Base-by-base conservation (phyloP, 345 rosid genomes). In the Eucalyptus sp. region DNA sequence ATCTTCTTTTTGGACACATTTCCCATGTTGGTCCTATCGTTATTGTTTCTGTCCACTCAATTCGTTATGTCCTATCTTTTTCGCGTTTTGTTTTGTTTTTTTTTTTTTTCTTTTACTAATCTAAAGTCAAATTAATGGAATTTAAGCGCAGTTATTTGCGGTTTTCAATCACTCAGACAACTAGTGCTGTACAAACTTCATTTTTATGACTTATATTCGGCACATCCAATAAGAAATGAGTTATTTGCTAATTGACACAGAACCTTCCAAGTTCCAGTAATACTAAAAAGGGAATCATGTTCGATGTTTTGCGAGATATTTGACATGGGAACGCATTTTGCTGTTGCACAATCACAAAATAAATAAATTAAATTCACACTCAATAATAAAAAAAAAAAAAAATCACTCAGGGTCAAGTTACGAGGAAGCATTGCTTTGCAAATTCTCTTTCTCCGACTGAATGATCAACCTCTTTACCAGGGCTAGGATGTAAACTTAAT, bases 191-290 rank as follows among this genome's bases (percentile, higher is more conserved):
- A 13, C 6, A 62, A 62, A 12, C 33, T 27, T 62, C 4, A 27
- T 62, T 62, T 27, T 62, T 62, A 62, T 29, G 33, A 6, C 1
- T 29, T 62, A 29, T 62, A 29, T 62, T 62, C 0, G 2, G 2
- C 13, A 3, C 4, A 62, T 62, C 4, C 4, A 29, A 0, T 27
- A 3, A 3, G 0, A 60, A 12, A 27, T 60, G 1, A 27, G 4
- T 27, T 12, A 27, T 12, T 27, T 27, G 15, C 66, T 13, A 27
- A 60, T 60, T 60, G 16, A 12, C 7, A 3, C 2, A 1, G 0
- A 12, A 27, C 2, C 13, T 27, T 27, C 4, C 8, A 27, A 60
- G 31, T 60, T 60, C 2, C 0, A 60, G 0, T 10, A 12, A 60
- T 27, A 27, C 2, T 5, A 0, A 5, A 27, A 58, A 27, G 7